Conservation (phyloP, 192 early-diverging fungal genomes). For the Radiomyces spectabilis region DNA sequence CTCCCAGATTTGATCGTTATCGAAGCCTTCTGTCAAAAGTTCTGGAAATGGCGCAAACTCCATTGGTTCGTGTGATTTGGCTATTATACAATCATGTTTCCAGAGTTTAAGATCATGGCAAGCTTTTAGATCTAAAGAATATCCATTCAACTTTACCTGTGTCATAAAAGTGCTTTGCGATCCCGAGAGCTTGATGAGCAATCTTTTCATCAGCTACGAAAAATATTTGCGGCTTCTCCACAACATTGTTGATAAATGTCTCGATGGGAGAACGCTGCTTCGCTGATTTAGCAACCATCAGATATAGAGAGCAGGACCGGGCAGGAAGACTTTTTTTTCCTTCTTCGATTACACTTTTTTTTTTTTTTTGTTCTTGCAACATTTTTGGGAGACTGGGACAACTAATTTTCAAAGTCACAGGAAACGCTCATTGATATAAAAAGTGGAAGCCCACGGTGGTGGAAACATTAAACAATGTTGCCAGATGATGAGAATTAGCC, state of each 20-base stretch:
- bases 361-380: too few species aligned
- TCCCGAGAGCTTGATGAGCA: slow-evolving; percentile 29
- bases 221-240: slow-evolving; percentile 48
- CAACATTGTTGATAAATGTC: slow-evolving; percentile 26
- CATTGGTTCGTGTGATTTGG: slow-evolving; percentile 40
- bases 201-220: slow-evolving; percentile 26
- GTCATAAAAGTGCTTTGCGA: slow-evolving; percentile 47
- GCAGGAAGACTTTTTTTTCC: too few species aligned
- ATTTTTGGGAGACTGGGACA: too few species aligned
- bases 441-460: too few species aligned
- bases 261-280: neutral
- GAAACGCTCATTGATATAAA: too few species aligned
- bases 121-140: neutral
- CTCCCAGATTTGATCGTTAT: slow-evolving; percentile 90
- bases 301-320: too few species aligned
- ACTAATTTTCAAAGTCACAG: too few species aligned
- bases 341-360: too few species aligned
- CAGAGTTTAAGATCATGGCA: neutral
- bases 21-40: slow-evolving; percentile 63
- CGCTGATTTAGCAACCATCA: slow-evolving; percentile 1
- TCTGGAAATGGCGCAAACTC: slow-evolving; percentile 50
- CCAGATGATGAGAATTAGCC: neutral
- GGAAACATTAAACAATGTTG: too few species aligned
- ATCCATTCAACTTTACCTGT: slow-evolving; percentile 24
- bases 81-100: slow-evolving; percentile 13